These are phyloP conservation scores for Fonsecaea pugnacius DNA, from an alignment of 2,329 filamentous ascomycete genomes.

Conservation along the genomic window DNA sequence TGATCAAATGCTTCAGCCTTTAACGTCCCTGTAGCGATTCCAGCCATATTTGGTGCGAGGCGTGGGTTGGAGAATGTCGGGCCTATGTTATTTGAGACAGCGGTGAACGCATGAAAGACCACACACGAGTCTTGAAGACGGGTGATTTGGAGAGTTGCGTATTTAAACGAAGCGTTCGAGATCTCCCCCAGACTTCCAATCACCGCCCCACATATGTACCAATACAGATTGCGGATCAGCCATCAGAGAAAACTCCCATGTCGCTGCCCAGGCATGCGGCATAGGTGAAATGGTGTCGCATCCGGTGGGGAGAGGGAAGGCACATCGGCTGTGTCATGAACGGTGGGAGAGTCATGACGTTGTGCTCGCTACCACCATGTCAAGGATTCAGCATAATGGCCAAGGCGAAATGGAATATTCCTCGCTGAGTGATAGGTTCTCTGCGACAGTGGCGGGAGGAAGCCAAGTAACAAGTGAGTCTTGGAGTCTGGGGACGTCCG, in stretches of 20 bases:
- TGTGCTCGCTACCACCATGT: background rate
- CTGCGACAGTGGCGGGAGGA: background rate
- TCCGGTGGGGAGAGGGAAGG: slow-evolving; percentile 9
- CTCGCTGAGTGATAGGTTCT: slow-evolving; percentile 11
- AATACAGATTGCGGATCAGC: background rate
- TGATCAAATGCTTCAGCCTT: slow-evolving; percentile 23
- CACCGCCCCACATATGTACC: background rate
- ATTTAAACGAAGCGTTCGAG: slow-evolving; percentile 2
- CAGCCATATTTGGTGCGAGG: slow-evolving; percentile 1
- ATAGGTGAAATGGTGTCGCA: slow-evolving; percentile 1
- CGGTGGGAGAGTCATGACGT: slow-evolving; percentile 8
- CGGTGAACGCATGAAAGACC: background rate
- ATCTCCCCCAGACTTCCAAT: background rate
- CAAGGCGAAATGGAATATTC: slow-evolving; percentile 1
- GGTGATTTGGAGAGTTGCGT: background rate
- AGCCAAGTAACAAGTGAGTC: slow-evolving; percentile 15
- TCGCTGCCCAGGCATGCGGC: background rate
- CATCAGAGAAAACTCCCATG: background rate
- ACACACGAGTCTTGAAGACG: background rate
- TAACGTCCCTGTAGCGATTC: slow-evolving; percentile 11
- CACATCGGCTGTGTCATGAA: slow-evolving; percentile 5
- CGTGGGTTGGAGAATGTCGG: background rate
- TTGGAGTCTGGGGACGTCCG: slow-evolving; percentile 15
- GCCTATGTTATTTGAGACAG: background rate
- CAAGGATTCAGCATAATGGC: background rate